Base-by-base conservation (phyloP, 768 basidiomycete genomes). In the Suillus americanus region DNA sequence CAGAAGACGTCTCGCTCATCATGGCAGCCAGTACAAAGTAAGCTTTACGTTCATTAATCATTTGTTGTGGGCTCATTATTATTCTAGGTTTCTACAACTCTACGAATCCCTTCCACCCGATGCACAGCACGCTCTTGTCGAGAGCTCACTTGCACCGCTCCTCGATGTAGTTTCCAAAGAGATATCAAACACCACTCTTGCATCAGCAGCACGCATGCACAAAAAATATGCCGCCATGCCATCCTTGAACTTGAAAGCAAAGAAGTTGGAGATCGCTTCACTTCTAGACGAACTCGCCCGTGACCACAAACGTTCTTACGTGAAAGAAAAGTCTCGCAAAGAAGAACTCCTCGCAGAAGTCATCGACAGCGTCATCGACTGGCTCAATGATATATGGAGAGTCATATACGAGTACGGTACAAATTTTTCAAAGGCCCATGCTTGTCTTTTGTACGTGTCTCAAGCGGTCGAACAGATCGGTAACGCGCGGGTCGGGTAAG, bases 361-460 rank as follows among this genome's bases (percentile, higher is more conserved):
- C 8, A 75, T 89, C 10, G 81, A 85, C 55, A 86, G 79, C 67
- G 72, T 90, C 28, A 75, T 82, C 0, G 69, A 70, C n/a, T 90
- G 88, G 88, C 69, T 90, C 56, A 84, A 79, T 70, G 82, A 86
- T 66, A 84, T 90, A 41, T 91, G 89, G 89, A 79, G 72, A 61
- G 78, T 82, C 38, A 84, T 84, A 10, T 89, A 84, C 67, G 88
- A 90, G 66, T 82, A 86, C 67, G 76, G 81, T 20, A 79, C 82
- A 38, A 73, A 85, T 67, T 90, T 83, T 66, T 63, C 66, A 2
- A 68, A 78, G 28, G 89, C 85, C 0, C 89, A 91, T 67, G 67
- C 72, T 2, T 88, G 86, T 67, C 80, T 91, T 2, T 67, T 88
- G 30, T 86, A 83, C 64, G 77, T 79, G 10, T 79, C 80, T 51